Evolutionary conservation across 2,329 filamentous ascomycete genomes (phyloP), one percentile per base, ranked within the genome.

Genomic region (Arthrinium phaeospermum): DNA sequence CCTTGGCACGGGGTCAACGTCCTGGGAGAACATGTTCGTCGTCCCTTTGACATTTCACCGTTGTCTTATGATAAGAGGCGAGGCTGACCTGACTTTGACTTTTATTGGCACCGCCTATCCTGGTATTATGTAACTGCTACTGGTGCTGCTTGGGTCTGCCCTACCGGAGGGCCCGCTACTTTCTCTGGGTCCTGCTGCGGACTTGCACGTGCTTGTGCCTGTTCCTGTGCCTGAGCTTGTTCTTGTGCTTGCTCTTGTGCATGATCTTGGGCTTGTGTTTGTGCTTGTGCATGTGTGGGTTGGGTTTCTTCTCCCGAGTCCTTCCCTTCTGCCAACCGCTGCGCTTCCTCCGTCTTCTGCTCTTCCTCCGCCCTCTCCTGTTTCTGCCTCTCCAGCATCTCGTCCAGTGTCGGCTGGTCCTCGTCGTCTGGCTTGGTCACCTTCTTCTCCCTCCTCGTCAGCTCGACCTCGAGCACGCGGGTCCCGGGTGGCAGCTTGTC

Each of bases 401-500:
- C 75, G 44, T 80, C 78, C n/a, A 80, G 61, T 6, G 78, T 80
- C 72, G 76, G 72, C 41, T 75, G 71, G n/a, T 73, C 75, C 10
- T 75, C 75, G 30, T 77, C 76, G 0, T 77, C 75, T 4, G 79
- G 79, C 69, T 80, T 80, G 61, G 14, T 86, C 83, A 37, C 82
- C 71, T 83, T 83, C 79, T 85, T 86, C 77, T 91, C 89, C 27
- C 85, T 85, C 14, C 88, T 82, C 1, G 81, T 81, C 34, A 91
- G 78, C 77, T 90, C 88, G 3, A 91, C 79, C 70, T 91, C 89
- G 8, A 91, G 81, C 0, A 90, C 85, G 16, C 85, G 81, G 3
- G 83, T 86, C 2, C 85, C 86, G 69, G 81, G 78, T 0, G 83
- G 81, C 4, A 90, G 79, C 75, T 87, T 89, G 0, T 77, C 79